Evolutionary conservation across 164 flowering plant genomes (phyloP).

Genomic region (Piper betle): DNA sequence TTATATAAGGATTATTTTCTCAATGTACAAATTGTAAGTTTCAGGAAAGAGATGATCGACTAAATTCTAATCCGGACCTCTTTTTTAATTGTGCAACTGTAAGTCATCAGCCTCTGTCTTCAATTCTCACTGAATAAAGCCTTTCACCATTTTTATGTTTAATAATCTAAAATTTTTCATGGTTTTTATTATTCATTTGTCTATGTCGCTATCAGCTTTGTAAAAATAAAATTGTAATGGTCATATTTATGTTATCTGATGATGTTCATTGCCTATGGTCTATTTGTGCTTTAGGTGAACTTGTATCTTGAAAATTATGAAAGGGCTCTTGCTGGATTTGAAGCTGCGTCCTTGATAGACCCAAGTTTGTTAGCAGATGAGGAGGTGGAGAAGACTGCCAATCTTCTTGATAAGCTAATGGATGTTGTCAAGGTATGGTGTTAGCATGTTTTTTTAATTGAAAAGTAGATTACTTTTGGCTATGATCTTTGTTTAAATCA

Average conservation of each 20-base stretch:
- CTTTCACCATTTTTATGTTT: too few species aligned
- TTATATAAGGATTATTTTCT: background rate
- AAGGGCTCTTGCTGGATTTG: constrained; percentile 86
- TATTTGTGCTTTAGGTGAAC: constrained; percentile 40
- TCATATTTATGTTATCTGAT: background rate
- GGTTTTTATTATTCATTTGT: too few species aligned
- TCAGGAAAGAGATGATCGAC: constrained; percentile 84
- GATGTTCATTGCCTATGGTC: background rate
- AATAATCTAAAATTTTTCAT: too few species aligned
- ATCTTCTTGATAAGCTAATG: constrained; percentile 64
- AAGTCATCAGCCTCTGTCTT: constrained; percentile 14
- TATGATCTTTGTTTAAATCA: background rate
- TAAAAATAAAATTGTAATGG: background rate
- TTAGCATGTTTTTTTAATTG: background rate
- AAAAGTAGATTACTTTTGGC: background rate
- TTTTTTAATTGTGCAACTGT: constrained; percentile 87
- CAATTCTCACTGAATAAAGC: background rate
- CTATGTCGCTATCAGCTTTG: background rate
- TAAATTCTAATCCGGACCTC: constrained; percentile 73
- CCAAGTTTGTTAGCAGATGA: constrained; percentile 70
- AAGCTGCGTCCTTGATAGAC: constrained; percentile 81
- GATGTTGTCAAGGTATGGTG: constrained; percentile 30
- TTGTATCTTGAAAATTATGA: constrained; percentile 82
- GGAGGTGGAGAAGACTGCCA: constrained; percentile 58
- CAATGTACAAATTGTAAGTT: constrained; percentile 5